These are phyloP conservation scores for Neotropicomus parvogracilis DNA, from an alignment of 1,284 basidiomycete species.

Conservation along the genomic window DNA sequence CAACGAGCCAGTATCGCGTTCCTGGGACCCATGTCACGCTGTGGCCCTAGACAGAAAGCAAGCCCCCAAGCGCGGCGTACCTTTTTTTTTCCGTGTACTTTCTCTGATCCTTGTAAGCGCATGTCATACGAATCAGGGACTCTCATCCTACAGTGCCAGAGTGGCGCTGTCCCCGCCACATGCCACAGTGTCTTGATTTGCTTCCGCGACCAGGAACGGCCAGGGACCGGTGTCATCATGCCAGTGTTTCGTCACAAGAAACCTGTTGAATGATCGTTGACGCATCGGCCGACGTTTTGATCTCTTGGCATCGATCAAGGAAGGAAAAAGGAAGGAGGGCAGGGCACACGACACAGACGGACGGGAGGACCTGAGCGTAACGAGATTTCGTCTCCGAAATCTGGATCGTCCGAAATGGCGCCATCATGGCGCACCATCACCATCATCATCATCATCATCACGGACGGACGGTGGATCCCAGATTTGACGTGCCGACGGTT, in stretches of 20 bases:
- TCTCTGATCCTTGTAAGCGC: neutral
- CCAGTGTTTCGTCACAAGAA: neutral
- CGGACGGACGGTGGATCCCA: neutral
- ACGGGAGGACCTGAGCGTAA: neutral
- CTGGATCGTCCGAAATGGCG: neutral
- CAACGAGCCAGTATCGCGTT: neutral
- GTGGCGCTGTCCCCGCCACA: neutral
- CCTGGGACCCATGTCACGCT: slow-evolving; percentile 1
- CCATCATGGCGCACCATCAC: no score
- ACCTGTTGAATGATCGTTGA: neutral
- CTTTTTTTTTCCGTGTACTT: neutral
- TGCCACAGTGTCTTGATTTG: neutral
- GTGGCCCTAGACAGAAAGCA: neutral
- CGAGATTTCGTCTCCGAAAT: neutral
- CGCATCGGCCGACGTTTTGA: neutral
- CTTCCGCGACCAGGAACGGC: slow-evolving; percentile 4
- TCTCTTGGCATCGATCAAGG: neutral
- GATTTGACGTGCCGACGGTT: slow-evolving; percentile 5
- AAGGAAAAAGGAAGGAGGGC: neutral
- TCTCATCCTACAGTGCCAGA: neutral
- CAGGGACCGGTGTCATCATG: neutral
- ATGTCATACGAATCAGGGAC: neutral
- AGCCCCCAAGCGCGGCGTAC: neutral
- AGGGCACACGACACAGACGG: neutral
- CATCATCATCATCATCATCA: no score